Base-by-base conservation (phyloP, 2,329 filamentous ascomycete species). In the Aspergillus sp. region DNA sequence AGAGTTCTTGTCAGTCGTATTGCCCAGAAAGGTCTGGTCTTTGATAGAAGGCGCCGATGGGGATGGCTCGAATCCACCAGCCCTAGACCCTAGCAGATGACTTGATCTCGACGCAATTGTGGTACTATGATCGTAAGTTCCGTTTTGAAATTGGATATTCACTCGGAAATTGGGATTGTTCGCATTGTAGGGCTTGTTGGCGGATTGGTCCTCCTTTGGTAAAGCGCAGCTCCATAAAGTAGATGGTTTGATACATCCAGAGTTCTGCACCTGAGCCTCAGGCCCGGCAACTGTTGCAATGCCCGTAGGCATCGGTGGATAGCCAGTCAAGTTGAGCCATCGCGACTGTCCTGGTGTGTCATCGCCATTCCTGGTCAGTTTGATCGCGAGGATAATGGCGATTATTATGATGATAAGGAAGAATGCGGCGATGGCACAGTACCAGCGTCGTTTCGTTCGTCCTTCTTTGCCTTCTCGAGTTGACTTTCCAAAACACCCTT, bases 201-300 rank as follows among this genome's bases (percentile, higher is more conserved):
- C 74, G 4, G 76, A 67, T 35, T 90, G 86, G 47, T 88, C 69
- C 53, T 90, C 88, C 60, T 89, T 89, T 2, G 90, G 89, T 11
- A 95, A 67, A 8, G 83, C 78, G 63, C 90, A 97, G 60, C 86
- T 94, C 90, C 90, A 97, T 43, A 93, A 66, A 0, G 86, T 87
- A 4, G 81, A 74, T 1, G 85, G 85, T 6, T 75, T 71, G 4
- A 90, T 82, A 54, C 90, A 97, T 6, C 78, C 80, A 19, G 79
- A 79, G 42, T 81, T 77, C n/a, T 79, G 70, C 2, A 76, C 69
- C 0, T 78, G 77, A 39, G 85, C 82, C 53, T 87, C 79, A 0
- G 89, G 81, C 5, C 85, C 85, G 11, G 86, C 79, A 11, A 96
- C 77, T 0, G 88, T 94, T 48, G 88, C 76, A 12, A 91, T 77